Evolutionary conservation across 1,139 yeast genomes (phyloP), one percentile per base, ranked within the genome.

Genomic region (Ashbya aceris): DNA sequence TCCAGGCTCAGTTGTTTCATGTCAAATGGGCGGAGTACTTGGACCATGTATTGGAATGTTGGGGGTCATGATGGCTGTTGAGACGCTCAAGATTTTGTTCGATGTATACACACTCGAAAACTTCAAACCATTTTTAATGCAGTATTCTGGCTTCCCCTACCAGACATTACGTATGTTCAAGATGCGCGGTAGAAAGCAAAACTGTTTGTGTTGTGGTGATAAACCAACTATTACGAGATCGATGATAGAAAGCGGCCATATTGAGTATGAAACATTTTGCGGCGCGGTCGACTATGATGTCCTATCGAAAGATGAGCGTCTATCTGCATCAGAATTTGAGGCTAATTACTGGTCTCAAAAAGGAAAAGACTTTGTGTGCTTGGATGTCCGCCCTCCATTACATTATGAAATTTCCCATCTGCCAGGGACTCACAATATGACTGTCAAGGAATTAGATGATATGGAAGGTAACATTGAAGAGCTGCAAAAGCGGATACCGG

Each of bases 21-120:
- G 99, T 55, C 77, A 86, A 8, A 97, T 87, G 61, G 95, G 95
- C 2, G 99, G 99, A 3, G 95, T 93, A 1, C 63, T 93, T 17
- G 98, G 98, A 0, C 96, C 98, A 0, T 93, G 91, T 6, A 94
- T 93, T 39, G 99, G 98, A 0, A 56, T 87, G 1, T 77, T 91
- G 58, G 99, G 99, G 3, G 70, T 79, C 0, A 71, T 84, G 68
- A 93, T 93, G 83, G 94, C 96, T 0, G 66, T 83, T 28, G 98
- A 93, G 55, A 71, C 95, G 0, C 72, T 93, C 38, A 89, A 91
- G 56, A 67, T 89, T 2, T 53, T 86, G 4, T 71, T 83, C 1
- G 81, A 72, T 0, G 67, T 63, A 39, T 84, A 85, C 56, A 66
- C 69, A 1, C 41, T 41, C 4, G 73, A 69, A 0, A 68, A 59